Percentiles rank a stretch among this genome's conserved stretches.
Evolutionary conservation across 306 rosid species (phyloP).

Genomic region (Lagenaria siceraria): DNA sequence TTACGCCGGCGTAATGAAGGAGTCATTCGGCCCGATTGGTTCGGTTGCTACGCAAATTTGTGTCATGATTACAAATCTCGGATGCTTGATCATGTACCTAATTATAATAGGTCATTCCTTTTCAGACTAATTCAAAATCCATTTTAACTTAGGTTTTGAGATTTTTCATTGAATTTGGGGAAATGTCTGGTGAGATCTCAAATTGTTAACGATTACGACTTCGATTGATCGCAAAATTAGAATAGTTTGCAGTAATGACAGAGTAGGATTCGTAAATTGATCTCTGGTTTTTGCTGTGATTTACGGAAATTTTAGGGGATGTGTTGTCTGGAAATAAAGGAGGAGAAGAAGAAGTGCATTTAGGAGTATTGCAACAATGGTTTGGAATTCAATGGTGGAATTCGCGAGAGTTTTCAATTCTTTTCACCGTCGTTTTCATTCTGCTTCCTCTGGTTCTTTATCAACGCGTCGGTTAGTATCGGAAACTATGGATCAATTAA

Average conservation of each 20-base stretch:
- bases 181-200: background rate
- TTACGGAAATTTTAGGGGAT: slow-evolving; percentile 37
- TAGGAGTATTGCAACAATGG: slow-evolving; percentile 86
- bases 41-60: slow-evolving; percentile 46
- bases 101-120: slow-evolving; percentile 58
- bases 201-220: background rate
- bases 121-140: background rate
- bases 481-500: background rate
- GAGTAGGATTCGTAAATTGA: background rate
- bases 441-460: slow-evolving; percentile 66
- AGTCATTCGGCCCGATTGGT: slow-evolving; percentile 57
- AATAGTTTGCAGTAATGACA: no score
- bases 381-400: slow-evolving; percentile 97
- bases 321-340: slow-evolving; percentile 55
- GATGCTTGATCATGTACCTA: slow-evolving; percentile 61
- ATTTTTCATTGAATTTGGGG: background rate
- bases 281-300: background rate
- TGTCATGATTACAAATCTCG: slow-evolving; percentile 60
- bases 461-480: slow-evolving; percentile 57
- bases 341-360: slow-evolving; percentile 40
- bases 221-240: background rate
- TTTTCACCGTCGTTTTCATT: slow-evolving; percentile 39
- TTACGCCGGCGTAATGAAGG: slow-evolving; percentile 81
- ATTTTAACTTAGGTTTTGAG: background rate
- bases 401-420: slow-evolving; percentile 54